phyloP scores from a whole-genome alignment of 441 rosid genomes.

The Gossypium aridum region DNA sequence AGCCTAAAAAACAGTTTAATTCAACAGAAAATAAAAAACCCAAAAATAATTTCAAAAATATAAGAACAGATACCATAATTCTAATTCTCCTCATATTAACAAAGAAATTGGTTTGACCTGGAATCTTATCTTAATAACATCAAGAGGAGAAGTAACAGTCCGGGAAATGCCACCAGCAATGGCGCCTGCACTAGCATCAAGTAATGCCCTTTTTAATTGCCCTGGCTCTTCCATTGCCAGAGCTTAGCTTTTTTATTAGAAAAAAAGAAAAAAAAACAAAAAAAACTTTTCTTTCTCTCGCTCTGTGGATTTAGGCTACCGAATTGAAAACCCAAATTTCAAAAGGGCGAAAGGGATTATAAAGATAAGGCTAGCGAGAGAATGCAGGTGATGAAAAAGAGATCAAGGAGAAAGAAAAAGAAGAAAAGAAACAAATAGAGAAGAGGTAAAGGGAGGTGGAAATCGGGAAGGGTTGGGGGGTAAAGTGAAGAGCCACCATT shows the following conservation, averaged over 20 bases:
- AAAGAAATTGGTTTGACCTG: constrained; percentile 42
- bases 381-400: neutral
- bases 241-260: neutral
- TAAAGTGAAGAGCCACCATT: constrained; percentile 11
- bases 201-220: constrained; percentile 59
- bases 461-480: neutral
- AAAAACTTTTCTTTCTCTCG: neutral
- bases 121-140: constrained; percentile 93
- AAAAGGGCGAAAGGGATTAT: neutral
- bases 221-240: constrained; percentile 54
- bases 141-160: constrained; percentile 92
- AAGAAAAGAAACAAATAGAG: no score
- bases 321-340: neutral
- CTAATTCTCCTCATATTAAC: neutral
- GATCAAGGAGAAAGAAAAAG: neutral
- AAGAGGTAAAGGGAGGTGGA: constrained; percentile 3
- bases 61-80: neutral
- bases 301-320: neutral
- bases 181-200: constrained; percentile 76
- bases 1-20: neutral
- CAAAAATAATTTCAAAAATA: neutral
- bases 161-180: constrained; percentile 77
- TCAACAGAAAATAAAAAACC: neutral
- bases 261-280: neutral
- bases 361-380: neutral